A percentile compares a stretch with the other conserved stretches of the same genome.
These are phyloP conservation scores for Flaveria trinervia DNA, from an alignment of 129 eudicot species.

Conservation along the genomic window DNA sequence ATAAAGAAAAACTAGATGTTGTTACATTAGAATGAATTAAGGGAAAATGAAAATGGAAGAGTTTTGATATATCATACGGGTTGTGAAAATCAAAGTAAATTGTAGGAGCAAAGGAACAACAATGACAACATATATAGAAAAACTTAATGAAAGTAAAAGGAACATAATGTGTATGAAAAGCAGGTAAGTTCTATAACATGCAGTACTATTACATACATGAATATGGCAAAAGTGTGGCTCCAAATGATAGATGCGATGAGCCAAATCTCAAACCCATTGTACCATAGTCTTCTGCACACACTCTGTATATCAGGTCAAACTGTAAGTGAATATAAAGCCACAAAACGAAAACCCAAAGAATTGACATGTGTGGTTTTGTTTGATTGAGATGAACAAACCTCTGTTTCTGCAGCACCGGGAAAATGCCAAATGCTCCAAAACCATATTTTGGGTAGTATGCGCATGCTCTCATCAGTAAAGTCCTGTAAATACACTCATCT, in stretches of 20 bases:
- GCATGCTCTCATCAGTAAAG: slow-evolving; percentile 77
- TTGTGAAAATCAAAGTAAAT: not conserved
- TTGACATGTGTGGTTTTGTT: slow-evolving; percentile 5
- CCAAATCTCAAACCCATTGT: slow-evolving; percentile 94
- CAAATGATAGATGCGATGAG: slow-evolving; percentile 71
- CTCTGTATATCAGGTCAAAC: slow-evolving; percentile 43
- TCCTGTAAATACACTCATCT: slow-evolving; percentile 43
- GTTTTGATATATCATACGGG: not conserved
- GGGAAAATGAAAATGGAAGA: not conserved
- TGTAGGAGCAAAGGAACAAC: slow-evolving; percentile 2
- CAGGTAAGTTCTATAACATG: not conserved
- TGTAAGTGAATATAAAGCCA: slow-evolving; percentile 24
- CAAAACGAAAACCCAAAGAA: slow-evolving; percentile 5
- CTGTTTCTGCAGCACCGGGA: slow-evolving; percentile 68
- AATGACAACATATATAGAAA: slow-evolving; percentile 11
- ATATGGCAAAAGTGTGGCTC: slow-evolving; percentile 78
- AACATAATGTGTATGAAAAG: slow-evolving; percentile 19
- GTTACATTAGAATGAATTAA: not conserved
- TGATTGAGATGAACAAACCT: slow-evolving; percentile 44
- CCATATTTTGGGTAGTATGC: slow-evolving; percentile 86
- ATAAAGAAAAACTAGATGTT: not conserved
- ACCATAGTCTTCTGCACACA: slow-evolving; percentile 64
- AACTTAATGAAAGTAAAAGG: slow-evolving; percentile 9
- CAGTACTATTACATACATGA: slow-evolving; percentile 51
- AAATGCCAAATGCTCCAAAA: slow-evolving; percentile 89